Evolutionary conservation across 768 basidiomycete genomes (phyloP).

Genomic region (Leccinum rimulosum): DNA sequence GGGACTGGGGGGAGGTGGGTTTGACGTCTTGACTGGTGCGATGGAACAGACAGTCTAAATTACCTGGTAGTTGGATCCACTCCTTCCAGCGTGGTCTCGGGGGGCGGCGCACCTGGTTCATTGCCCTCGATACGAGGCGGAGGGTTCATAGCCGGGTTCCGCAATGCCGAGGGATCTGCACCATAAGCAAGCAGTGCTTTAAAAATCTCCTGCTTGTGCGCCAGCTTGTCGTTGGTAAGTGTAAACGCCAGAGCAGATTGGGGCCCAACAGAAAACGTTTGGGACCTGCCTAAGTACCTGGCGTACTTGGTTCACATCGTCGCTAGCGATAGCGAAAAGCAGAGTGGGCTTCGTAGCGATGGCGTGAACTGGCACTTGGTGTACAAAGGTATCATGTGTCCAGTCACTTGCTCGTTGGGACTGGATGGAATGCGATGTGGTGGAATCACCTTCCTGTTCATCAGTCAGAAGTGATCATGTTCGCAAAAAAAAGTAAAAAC

Average conservation of each 20-base stretch:
- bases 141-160: constrained; percentile 34
- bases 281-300: constrained; percentile 67
- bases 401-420: constrained; percentile 26
- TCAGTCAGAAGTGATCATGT: no score
- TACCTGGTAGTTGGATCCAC: constrained; percentile 82
- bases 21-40: constrained; percentile 46
- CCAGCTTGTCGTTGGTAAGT: constrained; percentile 65
- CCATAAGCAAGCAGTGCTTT: constrained; percentile 77
- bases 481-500: no score
- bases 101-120: constrained; percentile 20
- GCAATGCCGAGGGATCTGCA: constrained; percentile 63
- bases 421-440: constrained; percentile 36
- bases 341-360: constrained; percentile 66
- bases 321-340: constrained; percentile 83
- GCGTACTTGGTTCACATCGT: constrained; percentile 67
- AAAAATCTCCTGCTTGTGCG: constrained; percentile 71
- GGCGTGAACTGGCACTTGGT: constrained; percentile 43
- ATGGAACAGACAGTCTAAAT: constrained; percentile 19
- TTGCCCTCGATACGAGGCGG: constrained; percentile 11
- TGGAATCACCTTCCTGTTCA: constrained; percentile 36
- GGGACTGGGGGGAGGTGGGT: constrained; percentile 21
- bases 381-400: constrained; percentile 26
- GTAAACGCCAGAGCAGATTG: constrained; percentile 77
- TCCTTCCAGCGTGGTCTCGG: constrained; percentile 41
- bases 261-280: constrained; percentile 73